Conservation (phyloP, 108 stramenopile species). For the Pseudonitzschia multistriata region DNA sequence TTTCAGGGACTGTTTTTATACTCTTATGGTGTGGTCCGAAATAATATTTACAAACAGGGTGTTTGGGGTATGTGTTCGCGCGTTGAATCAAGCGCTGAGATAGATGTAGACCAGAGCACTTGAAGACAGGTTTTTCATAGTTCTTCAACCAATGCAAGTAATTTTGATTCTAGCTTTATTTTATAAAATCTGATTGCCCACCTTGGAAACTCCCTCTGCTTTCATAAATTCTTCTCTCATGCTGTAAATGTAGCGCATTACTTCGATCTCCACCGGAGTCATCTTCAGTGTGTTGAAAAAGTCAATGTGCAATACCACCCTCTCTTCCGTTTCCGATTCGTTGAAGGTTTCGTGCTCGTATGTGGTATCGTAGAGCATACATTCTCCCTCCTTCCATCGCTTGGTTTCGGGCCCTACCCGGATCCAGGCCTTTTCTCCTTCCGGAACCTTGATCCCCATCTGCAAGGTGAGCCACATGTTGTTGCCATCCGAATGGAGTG, state of each 20-base stretch:
- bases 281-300: constrained; percentile 83
- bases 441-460: constrained; percentile 69
- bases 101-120: too few relatives aligned
- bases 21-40: too few relatives aligned
- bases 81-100: too few relatives aligned
- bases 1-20: too few relatives aligned
- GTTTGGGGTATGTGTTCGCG: too few relatives aligned
- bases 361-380: constrained; percentile 84
- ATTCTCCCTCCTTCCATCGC: constrained; percentile 64
- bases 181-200: constrained; percentile 78
- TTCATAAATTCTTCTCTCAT: constrained; percentile 84
- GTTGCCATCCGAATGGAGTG: constrained; percentile 80
- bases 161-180: neutral
- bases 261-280: constrained; percentile 75
- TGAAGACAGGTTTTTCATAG: too few relatives aligned
- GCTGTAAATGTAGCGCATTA: constrained; percentile 83
- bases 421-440: constrained; percentile 56
- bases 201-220: constrained; percentile 84
- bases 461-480: constrained; percentile 91
- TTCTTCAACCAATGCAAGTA: too few relatives aligned
- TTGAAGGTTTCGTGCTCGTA: constrained; percentile 85
- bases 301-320: constrained; percentile 86
- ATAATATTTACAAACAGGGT: too few relatives aligned
- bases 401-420: constrained; percentile 75
- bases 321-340: constrained; percentile 62